Evolutionary conservation across 2,329 filamentous ascomycete species (phyloP).

Genomic region (Monosporascus sp.): DNA sequence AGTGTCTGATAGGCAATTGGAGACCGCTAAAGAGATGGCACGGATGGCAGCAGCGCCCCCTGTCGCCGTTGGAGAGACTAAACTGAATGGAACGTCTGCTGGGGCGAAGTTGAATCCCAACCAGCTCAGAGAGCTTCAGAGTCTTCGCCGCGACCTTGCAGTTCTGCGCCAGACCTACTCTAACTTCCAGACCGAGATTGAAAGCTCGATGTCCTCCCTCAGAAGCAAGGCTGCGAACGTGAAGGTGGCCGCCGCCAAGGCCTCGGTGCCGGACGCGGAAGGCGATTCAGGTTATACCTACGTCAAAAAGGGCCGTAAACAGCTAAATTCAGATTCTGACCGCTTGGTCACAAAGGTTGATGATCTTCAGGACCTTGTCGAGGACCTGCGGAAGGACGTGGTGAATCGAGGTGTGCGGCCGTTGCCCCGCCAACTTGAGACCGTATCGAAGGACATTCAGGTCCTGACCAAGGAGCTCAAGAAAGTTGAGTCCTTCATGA

Average conservation of each 20-base stretch:
- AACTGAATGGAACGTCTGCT: slow-evolving; percentile 25
- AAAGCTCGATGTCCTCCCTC: slow-evolving; percentile 79
- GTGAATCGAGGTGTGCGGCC: slow-evolving; percentile 89
- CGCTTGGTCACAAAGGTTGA: slow-evolving; percentile 87
- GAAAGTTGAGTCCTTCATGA: slow-evolving; percentile 90
- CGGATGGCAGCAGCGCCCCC: slow-evolving; percentile 44
- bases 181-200: slow-evolving; percentile 81
- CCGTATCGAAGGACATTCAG: slow-evolving; percentile 82
- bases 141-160: slow-evolving; percentile 79
- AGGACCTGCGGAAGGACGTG: slow-evolving; percentile 95
- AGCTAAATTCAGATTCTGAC: slow-evolving; percentile 81
- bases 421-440: slow-evolving; percentile 81
- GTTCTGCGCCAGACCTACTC: slow-evolving; percentile 91
- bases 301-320: slow-evolving; percentile 81
- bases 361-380: slow-evolving; percentile 93
- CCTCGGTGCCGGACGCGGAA: slow-evolving; percentile 64
- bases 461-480: slow-evolving; percentile 78
- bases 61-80: slow-evolving; percentile 45
- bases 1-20: slow-evolving; percentile 86
- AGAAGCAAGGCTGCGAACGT: slow-evolving; percentile 76
- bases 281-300: slow-evolving; percentile 79
- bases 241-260: slow-evolving; percentile 68
- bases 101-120: slow-evolving; percentile 45
- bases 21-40: slow-evolving; percentile 82
- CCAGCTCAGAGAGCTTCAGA: slow-evolving; percentile 74